Base-by-base conservation (phyloP, 805 yeast species). In the Zygosaccharomyces bisporus region DNA sequence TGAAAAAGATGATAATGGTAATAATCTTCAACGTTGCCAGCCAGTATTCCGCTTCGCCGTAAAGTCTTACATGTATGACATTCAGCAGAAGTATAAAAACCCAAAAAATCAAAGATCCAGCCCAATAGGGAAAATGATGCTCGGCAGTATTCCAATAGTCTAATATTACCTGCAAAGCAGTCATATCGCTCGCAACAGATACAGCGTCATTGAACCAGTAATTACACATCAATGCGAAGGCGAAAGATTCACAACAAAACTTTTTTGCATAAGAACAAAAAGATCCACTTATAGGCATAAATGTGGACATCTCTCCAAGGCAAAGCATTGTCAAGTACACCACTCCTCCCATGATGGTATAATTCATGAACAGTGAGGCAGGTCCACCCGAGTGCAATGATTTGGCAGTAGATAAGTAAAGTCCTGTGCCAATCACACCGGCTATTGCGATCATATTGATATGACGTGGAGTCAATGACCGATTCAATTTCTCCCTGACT, bases 371-470 rank as follows among this genome's bases (percentile, higher is more conserved):
- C 54, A 77, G 58, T 2, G 80, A 71, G 3, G 75, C 78, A 8
- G 80, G 80, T 6, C 81, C 80, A 33, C 78, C 79, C 9, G 51
- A 62, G 20, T 69, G 67, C 42, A 79, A 64, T 7, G 80, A 68
- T 30, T 69, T 69, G 13, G 82, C 80, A 0, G 77, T 68, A 30
- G 80, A 76, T 24, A 80, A 67, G 57, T 77, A 80, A 23, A 80
- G 64, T 53, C 85, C 86, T 6, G 87, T 79, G 52, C 91, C 91
- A 51, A 83, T 83, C 46, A 83, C 74, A 23, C 88, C 88, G 43
- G 87, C 90, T 49, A 83, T 71, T 34, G 89, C 86, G 66, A 86
- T 86, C 87, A 84, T 81, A 48, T 82, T 80, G 53, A 86, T 65
- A 61, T 86, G 91, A 58, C 90, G 73, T 34, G 77, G 74, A 52